These are phyloP conservation scores for Aspergillus homomorphus DNA, from an alignment of 495 filamentous ascomycete genomes.

Conservation along the genomic window DNA sequence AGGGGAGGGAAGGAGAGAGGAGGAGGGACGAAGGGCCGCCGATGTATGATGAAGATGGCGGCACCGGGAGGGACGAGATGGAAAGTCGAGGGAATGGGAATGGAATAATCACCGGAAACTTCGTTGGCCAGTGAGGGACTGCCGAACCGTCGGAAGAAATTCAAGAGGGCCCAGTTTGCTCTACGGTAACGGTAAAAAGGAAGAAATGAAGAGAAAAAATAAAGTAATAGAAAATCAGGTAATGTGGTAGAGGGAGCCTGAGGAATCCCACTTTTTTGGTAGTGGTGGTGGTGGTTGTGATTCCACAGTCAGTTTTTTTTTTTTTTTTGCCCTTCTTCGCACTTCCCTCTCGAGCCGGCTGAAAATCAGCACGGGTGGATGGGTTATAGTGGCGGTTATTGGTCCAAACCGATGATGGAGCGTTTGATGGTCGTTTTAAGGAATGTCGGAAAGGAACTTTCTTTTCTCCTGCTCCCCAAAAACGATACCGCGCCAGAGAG, in stretches of 20 bases:
- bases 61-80: slow-evolving; percentile 18
- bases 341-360: background rate
- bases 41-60: slow-evolving; percentile 11
- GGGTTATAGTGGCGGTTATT: slow-evolving; percentile 26
- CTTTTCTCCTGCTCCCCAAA: background rate
- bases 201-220: slow-evolving; percentile 12
- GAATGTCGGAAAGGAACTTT: slow-evolving; percentile 16
- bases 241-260: slow-evolving; percentile 19
- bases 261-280: slow-evolving; percentile 23
- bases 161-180: slow-evolving; percentile 11
- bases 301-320: slow-evolving; percentile 21
- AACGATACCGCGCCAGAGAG: background rate
- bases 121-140: slow-evolving; percentile 18
- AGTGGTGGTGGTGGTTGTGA: slow-evolving; percentile 17
- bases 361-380: slow-evolving; percentile 21
- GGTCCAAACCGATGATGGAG: slow-evolving; percentile 14
- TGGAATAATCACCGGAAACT: slow-evolving; percentile 29
- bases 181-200: background rate
- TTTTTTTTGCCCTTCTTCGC: slow-evolving; percentile 14
- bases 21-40: slow-evolving; percentile 8
- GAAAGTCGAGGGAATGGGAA: slow-evolving; percentile 13
- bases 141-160: slow-evolving; percentile 15
- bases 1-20: slow-evolving; percentile 14
- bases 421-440: slow-evolving; percentile 14
- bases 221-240: slow-evolving; percentile 13